These are phyloP conservation scores for Pythium folliculosum DNA, from an alignment of 352 stramenopile genomes.

Conservation along the genomic window DNA sequence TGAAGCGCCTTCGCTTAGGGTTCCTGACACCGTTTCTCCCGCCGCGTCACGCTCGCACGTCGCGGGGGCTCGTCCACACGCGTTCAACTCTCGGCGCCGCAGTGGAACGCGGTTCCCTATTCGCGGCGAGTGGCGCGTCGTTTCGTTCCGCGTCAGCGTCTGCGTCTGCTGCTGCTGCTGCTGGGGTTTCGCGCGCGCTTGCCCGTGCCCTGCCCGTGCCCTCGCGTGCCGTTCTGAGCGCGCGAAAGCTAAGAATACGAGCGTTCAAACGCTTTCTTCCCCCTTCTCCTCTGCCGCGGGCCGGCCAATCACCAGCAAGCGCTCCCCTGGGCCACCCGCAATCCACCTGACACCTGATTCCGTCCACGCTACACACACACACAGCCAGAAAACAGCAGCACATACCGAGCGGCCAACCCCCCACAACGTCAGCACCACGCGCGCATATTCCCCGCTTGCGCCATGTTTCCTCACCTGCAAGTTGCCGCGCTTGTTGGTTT, in stretches of 20 bases:
- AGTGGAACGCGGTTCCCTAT: neutral
- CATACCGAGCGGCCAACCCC: neutral
- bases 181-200: neutral
- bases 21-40: too few species aligned
- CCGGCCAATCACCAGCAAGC: constrained; percentile 1
- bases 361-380: constrained; percentile 2
- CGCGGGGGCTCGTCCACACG: too few species aligned
- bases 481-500: too few species aligned
- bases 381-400: constrained; percentile 1
- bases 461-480: neutral
- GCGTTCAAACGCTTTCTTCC: constrained; percentile 4
- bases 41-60: too few species aligned
- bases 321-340: constrained; percentile 12
- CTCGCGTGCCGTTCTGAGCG: constrained; percentile 2
- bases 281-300: neutral
- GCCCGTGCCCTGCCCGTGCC: constrained; percentile 5
- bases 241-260: constrained; percentile 13
- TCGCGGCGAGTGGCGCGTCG: neutral
- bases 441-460: neutral
- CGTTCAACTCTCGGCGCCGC: neutral
- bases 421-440: neutral
- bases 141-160: constrained; percentile 1
- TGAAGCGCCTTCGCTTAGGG: too few species aligned
- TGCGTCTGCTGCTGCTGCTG: neutral
- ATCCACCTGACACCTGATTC: constrained; percentile 16